These are phyloP conservation scores for Ramaria rubella DNA, from an alignment of 768 basidiomycete genomes.

Conservation along the genomic window DNA sequence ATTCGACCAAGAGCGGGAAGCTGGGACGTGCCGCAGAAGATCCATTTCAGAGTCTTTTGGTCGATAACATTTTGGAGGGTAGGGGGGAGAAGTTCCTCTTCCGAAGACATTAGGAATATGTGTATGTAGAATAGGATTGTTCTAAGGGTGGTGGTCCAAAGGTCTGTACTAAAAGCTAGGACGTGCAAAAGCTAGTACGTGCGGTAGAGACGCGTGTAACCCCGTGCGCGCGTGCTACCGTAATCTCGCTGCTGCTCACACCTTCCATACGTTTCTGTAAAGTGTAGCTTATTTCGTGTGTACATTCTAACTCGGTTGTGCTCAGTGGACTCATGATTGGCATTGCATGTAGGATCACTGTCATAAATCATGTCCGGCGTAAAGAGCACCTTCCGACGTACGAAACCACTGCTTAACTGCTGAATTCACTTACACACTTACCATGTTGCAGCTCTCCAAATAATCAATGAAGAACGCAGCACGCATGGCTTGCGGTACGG, in stretches of 20 bases:
- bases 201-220: neutral
- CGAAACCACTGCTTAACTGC: neutral
- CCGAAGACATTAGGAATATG: neutral
- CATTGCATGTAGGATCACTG: neutral
- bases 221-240: conserved; percentile 12
- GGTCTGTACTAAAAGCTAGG: too few relatives aligned
- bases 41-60: conserved; percentile 93
- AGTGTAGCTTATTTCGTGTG: neutral
- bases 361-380: neutral
- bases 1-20: neutral
- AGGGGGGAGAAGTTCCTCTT: conserved; percentile 63
- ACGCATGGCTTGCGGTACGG: conserved; percentile 89
- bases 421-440: neutral
- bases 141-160: neutral
- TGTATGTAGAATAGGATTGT: neutral
- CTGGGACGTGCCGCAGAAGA: conserved; percentile 81
- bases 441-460: conserved; percentile 57
- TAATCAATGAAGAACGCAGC: conserved; percentile 83
- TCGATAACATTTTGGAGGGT: conserved; percentile 94
- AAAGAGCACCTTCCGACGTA: conserved; percentile 7
- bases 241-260: conserved; percentile 30
- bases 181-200: neutral
- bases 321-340: neutral
- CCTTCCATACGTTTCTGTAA: conserved; percentile 10
- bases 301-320: neutral